These are phyloP conservation scores for Entomortierella lignicola DNA, from an alignment of 192 early-diverging fungal genomes.

Conservation along the genomic window DNA sequence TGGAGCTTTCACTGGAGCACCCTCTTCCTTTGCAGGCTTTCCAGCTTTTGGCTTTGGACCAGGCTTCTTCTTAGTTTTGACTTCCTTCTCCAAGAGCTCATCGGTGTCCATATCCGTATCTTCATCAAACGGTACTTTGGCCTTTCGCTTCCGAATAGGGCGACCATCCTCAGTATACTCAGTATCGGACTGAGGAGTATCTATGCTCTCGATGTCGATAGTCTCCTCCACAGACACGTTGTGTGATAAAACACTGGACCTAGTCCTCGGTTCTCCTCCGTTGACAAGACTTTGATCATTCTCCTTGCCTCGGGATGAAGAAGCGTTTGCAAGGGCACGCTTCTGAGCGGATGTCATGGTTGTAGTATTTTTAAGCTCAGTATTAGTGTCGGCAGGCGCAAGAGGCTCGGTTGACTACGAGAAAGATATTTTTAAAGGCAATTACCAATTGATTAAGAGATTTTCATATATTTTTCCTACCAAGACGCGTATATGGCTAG, in stretches of 20 bases:
- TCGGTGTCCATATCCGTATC: constrained; percentile 53
- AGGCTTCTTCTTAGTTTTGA: constrained; percentile 46
- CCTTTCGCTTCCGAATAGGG: constrained; percentile 46
- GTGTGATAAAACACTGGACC: background rate
- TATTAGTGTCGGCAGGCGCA: constrained; percentile 31
- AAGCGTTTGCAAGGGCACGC: background rate
- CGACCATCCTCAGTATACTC: constrained; percentile 34
- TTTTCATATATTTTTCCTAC: too few species aligned
- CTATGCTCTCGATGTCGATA: constrained; percentile 38
- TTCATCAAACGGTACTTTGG: constrained; percentile 41
- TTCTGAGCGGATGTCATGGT: constrained; percentile 18
- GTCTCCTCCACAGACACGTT: constrained; percentile 16
- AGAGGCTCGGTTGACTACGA: constrained; percentile 36
- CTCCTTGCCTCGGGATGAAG: constrained; percentile 32
- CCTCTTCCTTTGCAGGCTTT: constrained; percentile 6
- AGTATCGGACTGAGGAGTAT: constrained; percentile 22
- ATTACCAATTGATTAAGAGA: too few species aligned
- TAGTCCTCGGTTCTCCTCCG: constrained; percentile 3
- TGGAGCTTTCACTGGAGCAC: constrained; percentile 14
- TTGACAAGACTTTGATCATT: constrained; percentile 25
- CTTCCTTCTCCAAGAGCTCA: constrained; percentile 44
- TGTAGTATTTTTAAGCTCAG: background rate
- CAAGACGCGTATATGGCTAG: constrained; percentile 1
- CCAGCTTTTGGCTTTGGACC: constrained; percentile 16
- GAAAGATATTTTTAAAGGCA: too few species aligned